Evolutionary conservation across 2,329 filamentous ascomycete species (phyloP).

Genomic region (Fusarium robinianum): DNA sequence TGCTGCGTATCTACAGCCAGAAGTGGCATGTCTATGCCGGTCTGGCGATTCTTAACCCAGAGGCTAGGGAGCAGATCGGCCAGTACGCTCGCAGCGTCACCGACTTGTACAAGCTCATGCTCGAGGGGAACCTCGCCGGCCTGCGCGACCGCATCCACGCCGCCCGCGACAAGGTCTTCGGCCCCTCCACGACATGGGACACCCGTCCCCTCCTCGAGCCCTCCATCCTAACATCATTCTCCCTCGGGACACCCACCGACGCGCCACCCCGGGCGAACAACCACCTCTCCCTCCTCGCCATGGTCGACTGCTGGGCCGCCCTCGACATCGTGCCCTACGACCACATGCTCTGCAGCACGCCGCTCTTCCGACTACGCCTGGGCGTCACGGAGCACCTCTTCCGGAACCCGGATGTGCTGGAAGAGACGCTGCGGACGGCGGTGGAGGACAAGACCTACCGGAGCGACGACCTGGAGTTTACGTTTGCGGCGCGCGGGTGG

Average conservation of each 20-base stretch:
- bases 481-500: constrained; percentile 95
- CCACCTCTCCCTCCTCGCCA: constrained; percentile 89
- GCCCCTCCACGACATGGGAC: constrained; percentile 65
- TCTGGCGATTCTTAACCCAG: constrained; percentile 93
- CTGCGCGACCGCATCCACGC: constrained; percentile 70
- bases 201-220: constrained; percentile 76
- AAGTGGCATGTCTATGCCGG: constrained; percentile 99
- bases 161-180: constrained; percentile 73
- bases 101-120: constrained; percentile 95
- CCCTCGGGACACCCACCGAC: constrained; percentile 71
- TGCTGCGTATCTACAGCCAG: constrained; percentile 93
- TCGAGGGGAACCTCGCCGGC: constrained; percentile 78
- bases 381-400: constrained; percentile 98
- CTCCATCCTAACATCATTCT: constrained; percentile 86
- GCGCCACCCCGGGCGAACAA: constrained; percentile 79
- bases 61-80: constrained; percentile 87
- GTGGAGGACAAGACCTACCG: constrained; percentile 90
- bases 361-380: constrained; percentile 93
- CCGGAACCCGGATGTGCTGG: constrained; percentile 76
- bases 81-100: constrained; percentile 94
- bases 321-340: constrained; percentile 95
- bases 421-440: constrained; percentile 83
- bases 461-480: constrained; percentile 96
- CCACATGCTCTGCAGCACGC: constrained; percentile 99
- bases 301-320: constrained; percentile 98